A percentile compares a stretch with the other conserved stretches of the same genome.
Conservation (phyloP, 2,329 filamentous ascomycete species). For the Arthrinium puccinioides region DNA sequence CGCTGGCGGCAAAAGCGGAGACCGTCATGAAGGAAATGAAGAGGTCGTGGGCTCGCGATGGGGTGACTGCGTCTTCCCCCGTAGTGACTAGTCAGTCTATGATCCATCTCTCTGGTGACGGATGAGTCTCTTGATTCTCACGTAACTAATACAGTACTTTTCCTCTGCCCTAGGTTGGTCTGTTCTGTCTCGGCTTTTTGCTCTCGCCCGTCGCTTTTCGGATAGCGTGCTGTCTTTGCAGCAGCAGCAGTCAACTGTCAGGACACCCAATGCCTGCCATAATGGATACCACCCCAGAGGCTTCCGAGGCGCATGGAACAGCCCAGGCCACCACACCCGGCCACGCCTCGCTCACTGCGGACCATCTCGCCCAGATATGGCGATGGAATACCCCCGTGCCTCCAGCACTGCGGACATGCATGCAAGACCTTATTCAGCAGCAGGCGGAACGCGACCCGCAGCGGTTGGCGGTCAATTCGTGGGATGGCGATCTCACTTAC, state of each 20-base stretch:
- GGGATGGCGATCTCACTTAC: conserved; percentile 23
- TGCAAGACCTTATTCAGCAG: conserved; percentile 39
- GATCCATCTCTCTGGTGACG: too few species aligned
- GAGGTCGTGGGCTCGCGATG: too few species aligned
- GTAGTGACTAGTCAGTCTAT: too few species aligned
- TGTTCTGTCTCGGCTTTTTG: conserved; percentile 1
- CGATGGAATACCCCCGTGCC: conserved; percentile 36
- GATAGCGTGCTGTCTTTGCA: background rate
- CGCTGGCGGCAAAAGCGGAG: too few species aligned
- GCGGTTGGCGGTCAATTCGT: conserved; percentile 36
- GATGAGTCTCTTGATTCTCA: too few species aligned
- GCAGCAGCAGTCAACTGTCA: background rate
- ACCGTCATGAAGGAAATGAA: too few species aligned
- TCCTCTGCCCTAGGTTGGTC: too few species aligned
- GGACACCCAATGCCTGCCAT: background rate
- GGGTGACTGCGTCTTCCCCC: too few species aligned
- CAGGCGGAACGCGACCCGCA: conserved; percentile 27
- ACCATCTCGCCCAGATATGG: conserved; percentile 38
- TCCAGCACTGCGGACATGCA: conserved; percentile 30
- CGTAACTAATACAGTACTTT: too few species aligned
- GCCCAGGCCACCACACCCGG: background rate
- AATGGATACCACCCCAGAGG: background rate
- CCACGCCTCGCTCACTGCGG: conserved; percentile 12
- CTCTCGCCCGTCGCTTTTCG: background rate
- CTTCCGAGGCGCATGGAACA: background rate